phyloP scores from a whole-genome alignment of 176 grass and related monocot genomes.

The Hordeum vulgare region DNA sequence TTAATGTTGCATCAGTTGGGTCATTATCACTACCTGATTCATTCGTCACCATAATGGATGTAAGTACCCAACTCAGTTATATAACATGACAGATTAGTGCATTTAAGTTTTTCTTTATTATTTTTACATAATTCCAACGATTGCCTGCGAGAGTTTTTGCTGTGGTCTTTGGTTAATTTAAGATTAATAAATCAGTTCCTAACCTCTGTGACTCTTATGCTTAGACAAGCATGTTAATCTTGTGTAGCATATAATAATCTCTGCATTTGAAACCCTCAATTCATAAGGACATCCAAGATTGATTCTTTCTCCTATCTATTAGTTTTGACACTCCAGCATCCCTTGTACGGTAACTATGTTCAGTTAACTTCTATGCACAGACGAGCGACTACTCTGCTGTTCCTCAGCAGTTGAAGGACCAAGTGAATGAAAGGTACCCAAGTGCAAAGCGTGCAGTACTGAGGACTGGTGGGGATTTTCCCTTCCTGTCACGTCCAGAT shows the following conservation, averaged over 20 bases:
- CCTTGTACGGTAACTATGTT: conserved; percentile 5
- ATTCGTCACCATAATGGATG: conserved; percentile 96
- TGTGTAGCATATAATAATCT: neutral
- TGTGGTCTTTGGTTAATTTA: neutral
- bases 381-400: conserved; percentile 97
- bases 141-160: neutral
- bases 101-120: neutral
- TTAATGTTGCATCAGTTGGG: conserved; percentile 84
- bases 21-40: conserved; percentile 77
- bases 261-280: neutral
- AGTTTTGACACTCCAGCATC: neutral
- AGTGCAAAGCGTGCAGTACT: conserved; percentile 70
- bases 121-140: neutral
- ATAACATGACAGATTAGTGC: neutral
- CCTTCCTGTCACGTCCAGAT: conserved; percentile 87
- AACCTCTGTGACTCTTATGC: neutral
- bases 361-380: conserved; percentile 40
- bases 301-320: neutral
- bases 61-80: conserved; percentile 45
- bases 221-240: neutral
- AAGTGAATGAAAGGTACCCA: conserved; percentile 87
- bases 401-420: conserved; percentile 81
- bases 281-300: neutral
- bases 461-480: conserved; percentile 94
- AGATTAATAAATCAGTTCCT: neutral